Percentiles rank a stretch among this genome's conserved stretches.
phyloP scores from a whole-genome alignment of 202 grass and related monocot species.

The Cymbopogon flexuosus region DNA sequence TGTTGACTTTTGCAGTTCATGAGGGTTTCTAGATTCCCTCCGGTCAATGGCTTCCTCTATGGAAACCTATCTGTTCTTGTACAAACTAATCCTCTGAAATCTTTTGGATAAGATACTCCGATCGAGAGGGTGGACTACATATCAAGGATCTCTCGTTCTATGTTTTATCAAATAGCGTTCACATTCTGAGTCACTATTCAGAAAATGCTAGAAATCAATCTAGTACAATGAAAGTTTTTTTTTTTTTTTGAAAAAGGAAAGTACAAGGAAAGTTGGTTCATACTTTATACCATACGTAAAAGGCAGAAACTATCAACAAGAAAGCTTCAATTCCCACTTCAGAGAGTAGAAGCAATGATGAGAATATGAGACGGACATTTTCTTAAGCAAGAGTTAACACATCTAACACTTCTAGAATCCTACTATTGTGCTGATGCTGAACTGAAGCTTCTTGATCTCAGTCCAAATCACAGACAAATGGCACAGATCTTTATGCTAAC shows the following conservation, averaged over 20 bases:
- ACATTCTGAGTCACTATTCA: neutral
- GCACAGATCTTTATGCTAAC: neutral
- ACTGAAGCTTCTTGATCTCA: neutral
- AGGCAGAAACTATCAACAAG: neutral
- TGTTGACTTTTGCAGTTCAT: slow-evolving; percentile 15
- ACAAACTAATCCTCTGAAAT: neutral
- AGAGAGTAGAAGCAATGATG: neutral
- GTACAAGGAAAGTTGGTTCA: neutral
- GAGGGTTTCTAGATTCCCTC: neutral
- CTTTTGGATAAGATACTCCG: neutral
- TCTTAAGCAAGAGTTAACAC: neutral
- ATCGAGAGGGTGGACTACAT: neutral
- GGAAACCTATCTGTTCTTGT: neutral
- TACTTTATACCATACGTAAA: neutral
- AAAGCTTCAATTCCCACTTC: neutral
- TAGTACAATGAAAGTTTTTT: no score
- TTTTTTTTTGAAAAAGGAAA: no score
- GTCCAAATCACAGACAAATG: neutral
- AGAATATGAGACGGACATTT: neutral
- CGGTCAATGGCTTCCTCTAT: neutral
- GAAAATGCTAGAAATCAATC: neutral
- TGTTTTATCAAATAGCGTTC: neutral
- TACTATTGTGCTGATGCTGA: no score
- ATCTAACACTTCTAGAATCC: neutral
- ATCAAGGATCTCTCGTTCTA: neutral